Conservation (phyloP, 2,329 filamentous ascomycete species). For the Mollisiaceae sp. region DNA sequence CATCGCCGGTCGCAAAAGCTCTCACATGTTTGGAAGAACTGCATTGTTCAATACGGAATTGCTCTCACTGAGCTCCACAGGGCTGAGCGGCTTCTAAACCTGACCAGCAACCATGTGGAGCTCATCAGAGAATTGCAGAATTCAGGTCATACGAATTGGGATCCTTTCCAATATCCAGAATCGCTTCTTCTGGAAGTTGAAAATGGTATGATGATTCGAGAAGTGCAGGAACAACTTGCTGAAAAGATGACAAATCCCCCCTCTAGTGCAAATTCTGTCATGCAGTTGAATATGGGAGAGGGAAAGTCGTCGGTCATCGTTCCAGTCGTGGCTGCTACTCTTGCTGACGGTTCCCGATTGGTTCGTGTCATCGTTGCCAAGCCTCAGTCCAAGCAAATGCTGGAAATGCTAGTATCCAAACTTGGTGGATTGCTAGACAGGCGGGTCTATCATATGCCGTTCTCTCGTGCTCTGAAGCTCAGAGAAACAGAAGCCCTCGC, state of each 20-base stretch:
- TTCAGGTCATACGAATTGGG: constrained; percentile 62
- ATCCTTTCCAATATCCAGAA: constrained; percentile 57
- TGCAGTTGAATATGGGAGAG: constrained; percentile 75
- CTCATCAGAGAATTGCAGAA: constrained; percentile 53
- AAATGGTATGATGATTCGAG: constrained; percentile 63
- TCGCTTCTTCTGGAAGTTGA: constrained; percentile 69
- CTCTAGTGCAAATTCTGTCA: constrained; percentile 52
- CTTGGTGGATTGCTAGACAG: constrained; percentile 61
- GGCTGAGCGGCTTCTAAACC: constrained; percentile 45
- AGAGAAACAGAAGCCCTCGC: constrained; percentile 38
- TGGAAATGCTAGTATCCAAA: constrained; percentile 57
- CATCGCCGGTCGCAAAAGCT: constrained; percentile 9
- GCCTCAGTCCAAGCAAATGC: constrained; percentile 64
- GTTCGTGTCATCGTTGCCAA: constrained; percentile 66
- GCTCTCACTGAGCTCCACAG: constrained; percentile 28
- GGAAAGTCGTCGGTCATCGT: constrained; percentile 74
- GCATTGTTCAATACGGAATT: constrained; percentile 28
- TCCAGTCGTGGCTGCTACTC: constrained; percentile 60
- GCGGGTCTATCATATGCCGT: constrained; percentile 61
- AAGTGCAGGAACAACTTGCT: constrained; percentile 56
- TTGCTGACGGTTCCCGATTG: constrained; percentile 57
- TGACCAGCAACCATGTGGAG: constrained; percentile 36
- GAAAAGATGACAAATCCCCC: constrained; percentile 55
- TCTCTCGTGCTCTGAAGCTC: constrained; percentile 56
- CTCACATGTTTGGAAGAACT: constrained; percentile 22